These are phyloP conservation scores for Amanita rimosa DNA, from an alignment of 768 basidiomycete genomes.

Conservation along the genomic window DNA sequence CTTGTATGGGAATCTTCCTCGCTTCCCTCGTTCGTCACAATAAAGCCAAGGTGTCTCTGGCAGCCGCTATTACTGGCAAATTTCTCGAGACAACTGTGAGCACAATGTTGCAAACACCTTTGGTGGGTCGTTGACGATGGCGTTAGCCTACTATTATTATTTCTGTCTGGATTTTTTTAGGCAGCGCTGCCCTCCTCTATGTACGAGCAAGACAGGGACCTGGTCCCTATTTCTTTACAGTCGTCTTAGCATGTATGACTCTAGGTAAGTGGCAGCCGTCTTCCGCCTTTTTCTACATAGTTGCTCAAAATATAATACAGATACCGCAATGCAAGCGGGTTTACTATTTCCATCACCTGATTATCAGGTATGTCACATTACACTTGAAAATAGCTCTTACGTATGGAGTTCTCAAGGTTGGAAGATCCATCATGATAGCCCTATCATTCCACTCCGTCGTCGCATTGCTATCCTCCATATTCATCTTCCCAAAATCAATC, in stretches of 20 bases:
- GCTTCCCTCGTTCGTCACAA: constrained; percentile 44
- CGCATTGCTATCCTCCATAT: constrained; percentile 35
- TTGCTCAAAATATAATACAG: constrained; percentile 18
- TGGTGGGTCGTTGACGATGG: constrained; percentile 1
- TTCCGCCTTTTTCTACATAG: neutral
- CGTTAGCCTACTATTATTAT: constrained; percentile 46
- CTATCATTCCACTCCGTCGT: constrained; percentile 48
- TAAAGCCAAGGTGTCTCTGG: constrained; percentile 23
- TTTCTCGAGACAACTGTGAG: constrained; percentile 43
- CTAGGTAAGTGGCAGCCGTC: constrained; percentile 28
- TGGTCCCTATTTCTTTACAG: constrained; percentile 48
- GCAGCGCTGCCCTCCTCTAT: constrained; percentile 45
- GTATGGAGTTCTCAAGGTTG: constrained; percentile 22
- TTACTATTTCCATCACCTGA: constrained; percentile 54
- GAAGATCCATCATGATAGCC: constrained; percentile 42
- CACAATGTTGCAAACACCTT: neutral
- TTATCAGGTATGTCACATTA: constrained; percentile 30
- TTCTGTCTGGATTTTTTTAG: constrained; percentile 52
- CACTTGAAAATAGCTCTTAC: neutral
- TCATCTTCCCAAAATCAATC: constrained; percentile 54
- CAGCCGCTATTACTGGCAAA: constrained; percentile 33
- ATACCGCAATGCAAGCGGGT: constrained; percentile 46
- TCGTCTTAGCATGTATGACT: constrained; percentile 48
- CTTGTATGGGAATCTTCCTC: constrained; percentile 51
- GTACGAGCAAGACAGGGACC: constrained; percentile 50